These are phyloP conservation scores for Apiospora hydei DNA, from an alignment of 2,329 filamentous ascomycete genomes.

Conservation along the genomic window DNA sequence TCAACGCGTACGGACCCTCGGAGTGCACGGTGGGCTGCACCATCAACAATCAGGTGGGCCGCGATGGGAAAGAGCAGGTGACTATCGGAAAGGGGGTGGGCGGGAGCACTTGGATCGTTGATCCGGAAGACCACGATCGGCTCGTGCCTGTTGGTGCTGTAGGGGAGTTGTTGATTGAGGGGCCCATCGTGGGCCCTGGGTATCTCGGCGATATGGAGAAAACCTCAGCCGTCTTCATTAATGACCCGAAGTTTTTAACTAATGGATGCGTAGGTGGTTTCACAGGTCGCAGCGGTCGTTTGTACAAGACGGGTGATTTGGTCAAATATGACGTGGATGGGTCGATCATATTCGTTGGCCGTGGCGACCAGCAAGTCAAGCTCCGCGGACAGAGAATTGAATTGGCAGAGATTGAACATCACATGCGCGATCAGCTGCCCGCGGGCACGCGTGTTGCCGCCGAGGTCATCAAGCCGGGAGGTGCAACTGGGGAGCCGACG, in stretches of 20 bases:
- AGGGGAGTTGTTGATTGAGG: slow-evolving; percentile 30
- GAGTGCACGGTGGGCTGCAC: slow-evolving; percentile 22
- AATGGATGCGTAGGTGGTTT: slow-evolving; percentile 57
- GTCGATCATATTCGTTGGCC: slow-evolving; percentile 40
- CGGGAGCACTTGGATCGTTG: slow-evolving; percentile 29
- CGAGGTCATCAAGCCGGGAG: slow-evolving; percentile 56
- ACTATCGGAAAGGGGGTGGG: slow-evolving; percentile 26
- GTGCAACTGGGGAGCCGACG: slow-evolving; percentile 48
- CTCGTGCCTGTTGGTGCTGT: slow-evolving; percentile 27
- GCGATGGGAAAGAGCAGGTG: slow-evolving; percentile 40
- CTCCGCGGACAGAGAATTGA: slow-evolving; percentile 51
- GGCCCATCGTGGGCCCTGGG: slow-evolving; percentile 32
- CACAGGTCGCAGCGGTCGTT: slow-evolving; percentile 24
- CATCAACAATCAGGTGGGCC: slow-evolving; percentile 49
- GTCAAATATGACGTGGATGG: slow-evolving; percentile 40
- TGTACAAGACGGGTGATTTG: slow-evolving; percentile 33
- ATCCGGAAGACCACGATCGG: slow-evolving; percentile 58
- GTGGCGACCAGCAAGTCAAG: slow-evolving; percentile 49
- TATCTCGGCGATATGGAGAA: slow-evolving; percentile 41
- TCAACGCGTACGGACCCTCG: slow-evolving; percentile 21
- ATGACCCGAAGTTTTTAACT: slow-evolving; percentile 47
- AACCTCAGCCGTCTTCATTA: slow-evolving; percentile 35
- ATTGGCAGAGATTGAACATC: slow-evolving; percentile 47
- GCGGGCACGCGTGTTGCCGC: slow-evolving; percentile 51
- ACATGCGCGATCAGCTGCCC: slow-evolving; percentile 46